These are phyloP conservation scores for Caryopteris hybrid DNA, from an alignment of 305 asterid species.

Conservation along the genomic window DNA sequence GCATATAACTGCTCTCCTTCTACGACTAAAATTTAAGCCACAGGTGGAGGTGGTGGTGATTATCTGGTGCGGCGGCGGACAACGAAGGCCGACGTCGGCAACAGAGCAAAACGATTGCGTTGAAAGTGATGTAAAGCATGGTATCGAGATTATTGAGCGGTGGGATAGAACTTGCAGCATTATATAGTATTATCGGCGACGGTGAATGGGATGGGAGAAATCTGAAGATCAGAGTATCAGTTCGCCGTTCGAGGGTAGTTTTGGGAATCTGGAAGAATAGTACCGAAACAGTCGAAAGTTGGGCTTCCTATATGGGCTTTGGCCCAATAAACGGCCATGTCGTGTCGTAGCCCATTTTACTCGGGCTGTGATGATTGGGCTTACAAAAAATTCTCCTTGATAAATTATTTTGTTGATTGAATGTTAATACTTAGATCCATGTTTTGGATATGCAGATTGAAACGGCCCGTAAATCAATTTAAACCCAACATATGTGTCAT, in stretches of 20 bases:
- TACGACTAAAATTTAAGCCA: slow-evolving; percentile 11
- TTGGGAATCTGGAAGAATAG: slow-evolving; percentile 15
- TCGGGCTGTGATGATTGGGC: not conserved
- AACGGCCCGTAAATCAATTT: too few species aligned
- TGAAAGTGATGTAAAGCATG: slow-evolving; percentile 31
- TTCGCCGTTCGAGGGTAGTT: slow-evolving; percentile 27
- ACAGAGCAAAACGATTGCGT: slow-evolving; percentile 29
- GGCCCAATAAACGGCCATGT: not conserved
- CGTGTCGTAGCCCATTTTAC: not conserved
- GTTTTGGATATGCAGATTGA: too few species aligned
- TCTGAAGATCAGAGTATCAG: slow-evolving; percentile 27
- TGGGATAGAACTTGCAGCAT: slow-evolving; percentile 61
- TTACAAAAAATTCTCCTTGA: not conserved
- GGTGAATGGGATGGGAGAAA: slow-evolving; percentile 27
- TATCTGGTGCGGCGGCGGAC: slow-evolving; percentile 25
- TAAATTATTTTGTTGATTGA: too few species aligned
- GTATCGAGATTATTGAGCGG: slow-evolving; percentile 29
- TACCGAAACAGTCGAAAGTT: not conserved
- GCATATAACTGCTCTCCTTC: slow-evolving; percentile 36
- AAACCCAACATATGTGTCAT: too few species aligned
- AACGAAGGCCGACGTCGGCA: slow-evolving; percentile 21
- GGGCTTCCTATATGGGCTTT: not conserved
- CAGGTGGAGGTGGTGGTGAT: slow-evolving; percentile 1
- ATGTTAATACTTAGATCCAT: too few species aligned
- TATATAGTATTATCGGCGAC: slow-evolving; percentile 17